Conservation (phyloP, 148 eudicot genomes). For the Amaranthus cruentus region DNA sequence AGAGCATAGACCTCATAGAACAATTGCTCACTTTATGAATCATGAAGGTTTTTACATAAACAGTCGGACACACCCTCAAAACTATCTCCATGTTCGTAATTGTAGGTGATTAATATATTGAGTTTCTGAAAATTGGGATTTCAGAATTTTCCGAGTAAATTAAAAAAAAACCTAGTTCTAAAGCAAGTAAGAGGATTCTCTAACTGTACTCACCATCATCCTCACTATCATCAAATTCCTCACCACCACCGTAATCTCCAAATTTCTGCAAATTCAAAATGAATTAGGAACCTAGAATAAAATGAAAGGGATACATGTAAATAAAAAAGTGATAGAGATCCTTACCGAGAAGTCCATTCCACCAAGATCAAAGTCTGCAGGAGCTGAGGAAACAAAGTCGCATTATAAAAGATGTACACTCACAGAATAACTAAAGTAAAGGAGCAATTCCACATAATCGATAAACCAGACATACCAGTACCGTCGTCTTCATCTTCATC, state of each 20-base stretch:
- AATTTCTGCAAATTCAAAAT: conserved; percentile 51
- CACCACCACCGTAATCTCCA: conserved; percentile 64
- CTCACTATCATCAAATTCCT: conserved; percentile 63
- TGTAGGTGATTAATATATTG: too few species aligned
- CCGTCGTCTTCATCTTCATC: conserved; percentile 84
- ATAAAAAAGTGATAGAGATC: not conserved
- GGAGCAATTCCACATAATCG: not conserved
- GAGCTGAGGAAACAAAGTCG: conserved; percentile 32
- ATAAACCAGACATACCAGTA: conserved; percentile 7
- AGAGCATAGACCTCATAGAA: too few species aligned
- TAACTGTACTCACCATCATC: conserved; percentile 34
- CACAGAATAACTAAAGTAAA: not conserved
- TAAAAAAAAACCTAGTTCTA: too few species aligned
- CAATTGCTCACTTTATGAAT: too few species aligned
- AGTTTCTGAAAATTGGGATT: too few species aligned
- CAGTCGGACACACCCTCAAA: too few species aligned
- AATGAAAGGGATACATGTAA: not conserved
- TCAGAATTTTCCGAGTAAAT: too few species aligned
- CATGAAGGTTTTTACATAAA: too few species aligned
- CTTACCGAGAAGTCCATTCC: conserved; percentile 98
- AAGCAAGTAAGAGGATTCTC: not conserved
- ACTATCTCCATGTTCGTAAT: too few species aligned
- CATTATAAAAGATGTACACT: not conserved
- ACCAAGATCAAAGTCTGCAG: conserved; percentile 67
- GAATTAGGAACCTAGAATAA: conserved; percentile 8